Conservation (phyloP, 768 basidiomycete genomes). For the Serendipita indica region DNA sequence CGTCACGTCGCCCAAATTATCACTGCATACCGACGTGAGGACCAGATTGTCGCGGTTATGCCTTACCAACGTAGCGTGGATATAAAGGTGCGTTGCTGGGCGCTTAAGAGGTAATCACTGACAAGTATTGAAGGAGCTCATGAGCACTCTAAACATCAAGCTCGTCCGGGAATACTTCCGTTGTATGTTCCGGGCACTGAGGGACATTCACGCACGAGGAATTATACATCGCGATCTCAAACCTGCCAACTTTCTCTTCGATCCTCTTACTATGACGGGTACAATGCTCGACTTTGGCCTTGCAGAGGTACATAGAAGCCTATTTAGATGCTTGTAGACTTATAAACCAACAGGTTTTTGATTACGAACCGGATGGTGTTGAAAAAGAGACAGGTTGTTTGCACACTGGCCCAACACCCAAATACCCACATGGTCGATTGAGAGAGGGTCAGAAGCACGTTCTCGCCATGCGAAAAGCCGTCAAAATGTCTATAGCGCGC, state of each 20-base stretch:
- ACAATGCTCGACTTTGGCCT: slow-evolving; percentile 91
- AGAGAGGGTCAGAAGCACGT: slow-evolving; percentile 35
- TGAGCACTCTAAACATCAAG: slow-evolving; percentile 50
- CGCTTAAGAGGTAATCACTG: background rate
- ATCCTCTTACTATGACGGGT: slow-evolving; percentile 68
- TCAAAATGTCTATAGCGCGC: slow-evolving; percentile 26
- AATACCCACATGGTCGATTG: slow-evolving; percentile 56
- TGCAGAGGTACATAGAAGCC: slow-evolving; percentile 48
- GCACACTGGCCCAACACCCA: slow-evolving; percentile 50
- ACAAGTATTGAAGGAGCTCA: slow-evolving; percentile 45
- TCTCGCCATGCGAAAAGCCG: slow-evolving; percentile 43
- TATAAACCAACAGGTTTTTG: background rate
- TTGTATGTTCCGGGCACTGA: slow-evolving; percentile 78
- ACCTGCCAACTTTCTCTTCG: slow-evolving; percentile 92
- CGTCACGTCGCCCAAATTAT: slow-evolving; percentile 86
- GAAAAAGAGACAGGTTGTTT: slow-evolving; percentile 36
- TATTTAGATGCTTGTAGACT: background rate
- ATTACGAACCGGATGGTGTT: slow-evolving; percentile 9
- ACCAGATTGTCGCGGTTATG: slow-evolving; percentile 89
- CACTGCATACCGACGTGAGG: slow-evolving; percentile 77
- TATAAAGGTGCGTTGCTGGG: slow-evolving; percentile 57
- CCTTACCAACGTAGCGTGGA: slow-evolving; percentile 88
- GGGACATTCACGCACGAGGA: slow-evolving; percentile 70
- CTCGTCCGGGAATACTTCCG: slow-evolving; percentile 78
- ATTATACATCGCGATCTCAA: slow-evolving; percentile 97